These are phyloP conservation scores for Acarospora socialis DNA, from an alignment of 2,329 filamentous ascomycete species.

Conservation along the genomic window DNA sequence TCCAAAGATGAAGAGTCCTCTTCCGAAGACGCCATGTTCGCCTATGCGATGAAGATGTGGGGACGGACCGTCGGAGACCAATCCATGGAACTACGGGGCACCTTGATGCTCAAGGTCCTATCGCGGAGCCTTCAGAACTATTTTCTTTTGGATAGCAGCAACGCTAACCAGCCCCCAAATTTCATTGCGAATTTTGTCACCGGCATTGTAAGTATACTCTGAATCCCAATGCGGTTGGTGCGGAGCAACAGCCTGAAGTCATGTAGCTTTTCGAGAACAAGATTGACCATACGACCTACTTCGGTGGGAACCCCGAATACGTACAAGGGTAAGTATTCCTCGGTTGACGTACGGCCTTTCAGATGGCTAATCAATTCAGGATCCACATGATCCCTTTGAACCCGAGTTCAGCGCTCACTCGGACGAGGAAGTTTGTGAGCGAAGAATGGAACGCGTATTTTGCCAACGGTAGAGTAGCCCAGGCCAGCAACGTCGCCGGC, in stretches of 20 bases:
- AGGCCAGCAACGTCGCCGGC: conserved; percentile 41
- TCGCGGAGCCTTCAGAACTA: conserved; percentile 61
- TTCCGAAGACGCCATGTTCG: conserved; percentile 78
- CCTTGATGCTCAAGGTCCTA: conserved; percentile 70
- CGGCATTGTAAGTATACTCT: conserved; percentile 33
- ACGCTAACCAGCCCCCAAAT: conserved; percentile 55
- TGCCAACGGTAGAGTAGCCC: conserved; percentile 47
- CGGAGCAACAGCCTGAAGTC: conserved; percentile 34
- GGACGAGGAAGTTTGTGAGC: conserved; percentile 53
- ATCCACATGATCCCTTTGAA: conserved; percentile 75
- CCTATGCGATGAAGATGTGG: conserved; percentile 90
- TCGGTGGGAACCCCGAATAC: conserved; percentile 57
- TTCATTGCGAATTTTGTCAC: conserved; percentile 67
- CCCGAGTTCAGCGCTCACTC: conserved; percentile 52
- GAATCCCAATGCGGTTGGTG: conserved; percentile 21
- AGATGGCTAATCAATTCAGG: conserved; percentile 32
- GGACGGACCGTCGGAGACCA: conserved; percentile 60
- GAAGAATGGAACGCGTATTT: conserved; percentile 81
- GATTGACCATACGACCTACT: conserved; percentile 83
- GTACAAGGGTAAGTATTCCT: conserved; percentile 39
- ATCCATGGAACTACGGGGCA: conserved; percentile 68
- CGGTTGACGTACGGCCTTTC: neutral
- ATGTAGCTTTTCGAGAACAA: conserved; percentile 84
- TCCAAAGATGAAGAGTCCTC: conserved; percentile 58
- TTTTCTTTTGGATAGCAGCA: conserved; percentile 62